Percentiles rank a stretch among this genome's conserved stretches.
phyloP scores from a whole-genome alignment of 1,139 yeast species.

The Debaryomycetaceae sp. region DNA sequence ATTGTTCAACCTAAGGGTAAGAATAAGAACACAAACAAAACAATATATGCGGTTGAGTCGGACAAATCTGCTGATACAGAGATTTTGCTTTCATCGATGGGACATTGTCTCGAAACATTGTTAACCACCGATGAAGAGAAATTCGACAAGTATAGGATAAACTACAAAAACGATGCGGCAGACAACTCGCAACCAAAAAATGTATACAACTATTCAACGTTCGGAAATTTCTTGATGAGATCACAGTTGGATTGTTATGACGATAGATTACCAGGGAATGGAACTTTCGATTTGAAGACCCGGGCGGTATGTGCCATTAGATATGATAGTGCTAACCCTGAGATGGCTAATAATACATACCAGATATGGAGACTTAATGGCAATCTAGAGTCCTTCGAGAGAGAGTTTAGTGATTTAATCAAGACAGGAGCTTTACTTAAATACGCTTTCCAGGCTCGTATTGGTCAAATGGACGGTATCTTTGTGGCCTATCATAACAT shows the following conservation, averaged over 20 bases:
- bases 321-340: slow-evolving; percentile 68
- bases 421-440: slow-evolving; percentile 73
- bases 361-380: slow-evolving; percentile 63
- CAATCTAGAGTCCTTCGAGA: slow-evolving; percentile 68
- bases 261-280: slow-evolving; percentile 77
- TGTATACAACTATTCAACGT: slow-evolving; percentile 67
- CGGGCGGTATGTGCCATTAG: slow-evolving; percentile 87
- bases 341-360: slow-evolving; percentile 55
- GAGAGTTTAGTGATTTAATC: slow-evolving; percentile 74
- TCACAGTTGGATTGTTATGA: slow-evolving; percentile 90
- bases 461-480: slow-evolving; percentile 97
- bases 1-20: slow-evolving; percentile 36
- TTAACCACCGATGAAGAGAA: slow-evolving; percentile 56
- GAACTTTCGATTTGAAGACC: slow-evolving; percentile 88
- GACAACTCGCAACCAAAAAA: slow-evolving; percentile 15
- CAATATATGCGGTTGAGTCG: slow-evolving; percentile 61
- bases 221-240: slow-evolving; percentile 72
- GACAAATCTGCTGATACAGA: slow-evolving; percentile 71
- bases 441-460: slow-evolving; percentile 85
- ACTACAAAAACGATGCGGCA: slow-evolving; percentile 12
- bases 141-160: slow-evolving; percentile 34
- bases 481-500: slow-evolving; percentile 89
- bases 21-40: slow-evolving; percentile 23
- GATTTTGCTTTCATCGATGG: slow-evolving; percentile 70
- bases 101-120: slow-evolving; percentile 72